These are phyloP conservation scores for Acanthamoeba rhysodes DNA, from an alignment of 208 protist genomes.

Conservation along the genomic window DNA sequence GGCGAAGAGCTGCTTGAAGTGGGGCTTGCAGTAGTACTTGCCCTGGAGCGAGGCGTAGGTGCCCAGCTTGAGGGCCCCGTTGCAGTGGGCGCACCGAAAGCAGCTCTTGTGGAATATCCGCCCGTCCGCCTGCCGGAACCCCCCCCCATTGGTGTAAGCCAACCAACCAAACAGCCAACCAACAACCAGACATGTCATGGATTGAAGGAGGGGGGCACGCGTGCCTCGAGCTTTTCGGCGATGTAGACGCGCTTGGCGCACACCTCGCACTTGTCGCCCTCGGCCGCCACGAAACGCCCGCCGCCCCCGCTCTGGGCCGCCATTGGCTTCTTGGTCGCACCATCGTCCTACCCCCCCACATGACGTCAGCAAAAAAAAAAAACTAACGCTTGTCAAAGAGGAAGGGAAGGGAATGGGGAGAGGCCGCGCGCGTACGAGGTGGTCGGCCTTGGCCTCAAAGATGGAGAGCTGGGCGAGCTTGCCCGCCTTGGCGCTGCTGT, in stretches of 20 bases:
- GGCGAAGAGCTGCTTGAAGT: constrained; percentile 53
- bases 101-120: constrained; percentile 44
- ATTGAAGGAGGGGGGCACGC: background rate
- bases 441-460: background rate
- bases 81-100: constrained; percentile 42
- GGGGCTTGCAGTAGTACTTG: constrained; percentile 55
- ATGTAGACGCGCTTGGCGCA: constrained; percentile 39
- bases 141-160: no score
- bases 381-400: no score
- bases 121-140: constrained; percentile 1
- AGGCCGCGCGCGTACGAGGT: no score
- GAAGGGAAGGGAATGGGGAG: no score
- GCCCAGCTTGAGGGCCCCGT: constrained; percentile 25
- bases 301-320: background rate
- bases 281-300: background rate
- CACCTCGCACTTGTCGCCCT: constrained; percentile 8
- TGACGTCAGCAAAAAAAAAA: no score
- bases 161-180: no score
- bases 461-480: background rate
- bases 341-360: background rate
- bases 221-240: background rate
- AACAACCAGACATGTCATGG: background rate
- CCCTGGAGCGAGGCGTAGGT: background rate
- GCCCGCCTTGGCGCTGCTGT: background rate
- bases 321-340: background rate